A percentile compares a stretch with the other conserved stretches of the same genome.
phyloP scores from a whole-genome alignment of 2,329 filamentous ascomycete species.

The Phialophora verrucosa region DNA sequence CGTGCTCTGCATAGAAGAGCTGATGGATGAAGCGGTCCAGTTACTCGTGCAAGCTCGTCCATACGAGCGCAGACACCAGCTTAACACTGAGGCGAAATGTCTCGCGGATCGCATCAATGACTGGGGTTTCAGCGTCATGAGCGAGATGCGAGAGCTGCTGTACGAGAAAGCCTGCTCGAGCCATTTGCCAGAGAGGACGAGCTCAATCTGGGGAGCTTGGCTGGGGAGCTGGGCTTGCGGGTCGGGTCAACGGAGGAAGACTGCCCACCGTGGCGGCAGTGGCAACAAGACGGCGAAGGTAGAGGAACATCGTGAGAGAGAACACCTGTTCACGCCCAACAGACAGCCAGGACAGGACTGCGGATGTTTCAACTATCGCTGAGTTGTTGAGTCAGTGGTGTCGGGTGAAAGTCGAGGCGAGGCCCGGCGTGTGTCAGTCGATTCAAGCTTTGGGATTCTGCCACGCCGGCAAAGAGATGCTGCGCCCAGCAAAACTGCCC shows the following conservation, averaged over 20 bases:
- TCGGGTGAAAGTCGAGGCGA: not conserved
- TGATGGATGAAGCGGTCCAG: conserved; percentile 9
- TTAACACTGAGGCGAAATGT: conserved; percentile 4
- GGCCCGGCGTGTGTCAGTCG: not conserved
- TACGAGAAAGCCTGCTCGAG: not conserved
- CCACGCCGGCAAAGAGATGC: not conserved
- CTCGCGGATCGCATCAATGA: not conserved
- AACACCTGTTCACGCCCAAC: conserved; percentile 21
- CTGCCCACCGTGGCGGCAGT: not conserved
- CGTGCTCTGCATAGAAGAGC: conserved; percentile 12
- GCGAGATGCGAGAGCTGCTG: conserved; percentile 1
- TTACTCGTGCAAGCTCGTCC: conserved; percentile 16
- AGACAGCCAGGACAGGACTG: conserved; percentile 10
- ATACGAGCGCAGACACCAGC: not conserved
- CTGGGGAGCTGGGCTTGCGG: not conserved
- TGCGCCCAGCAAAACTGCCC: conserved; percentile 6
- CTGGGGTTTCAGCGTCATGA: not conserved
- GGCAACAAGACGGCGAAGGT: not conserved
- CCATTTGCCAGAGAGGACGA: not conserved
- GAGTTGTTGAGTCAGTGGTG: not conserved
- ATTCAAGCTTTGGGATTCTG: conserved; percentile 4
- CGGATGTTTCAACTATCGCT: conserved; percentile 20
- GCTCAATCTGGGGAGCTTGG: conserved; percentile 3
- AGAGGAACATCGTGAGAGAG: conserved; percentile 23
- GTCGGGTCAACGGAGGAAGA: not conserved